Evolutionary conservation across 2,329 filamentous ascomycete genomes (phyloP).

Genomic region (Ophiocordyceps camponoti-floridani): DNA sequence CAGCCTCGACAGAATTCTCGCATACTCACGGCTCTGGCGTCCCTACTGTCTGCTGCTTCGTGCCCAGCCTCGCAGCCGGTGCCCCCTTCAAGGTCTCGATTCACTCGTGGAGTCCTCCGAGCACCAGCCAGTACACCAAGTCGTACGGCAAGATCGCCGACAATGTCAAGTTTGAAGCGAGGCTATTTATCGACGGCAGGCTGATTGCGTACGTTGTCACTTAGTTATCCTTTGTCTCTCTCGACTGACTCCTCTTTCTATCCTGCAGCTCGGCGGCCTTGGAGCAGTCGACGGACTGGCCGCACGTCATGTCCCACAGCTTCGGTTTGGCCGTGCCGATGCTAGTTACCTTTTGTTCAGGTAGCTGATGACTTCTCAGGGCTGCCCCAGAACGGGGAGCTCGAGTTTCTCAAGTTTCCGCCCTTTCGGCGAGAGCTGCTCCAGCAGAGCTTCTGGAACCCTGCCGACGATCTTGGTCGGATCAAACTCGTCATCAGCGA

Average conservation of each 20-base stretch:
- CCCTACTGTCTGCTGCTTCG: slow-evolving; percentile 54
- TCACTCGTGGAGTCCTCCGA: slow-evolving; percentile 50
- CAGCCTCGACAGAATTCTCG: slow-evolving; percentile 25
- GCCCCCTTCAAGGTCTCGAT: slow-evolving; percentile 54
- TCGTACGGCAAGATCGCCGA: slow-evolving; percentile 38
- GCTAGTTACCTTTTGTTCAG: not conserved
- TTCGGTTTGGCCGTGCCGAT: slow-evolving; percentile 15
- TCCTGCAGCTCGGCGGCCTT: slow-evolving; percentile 33
- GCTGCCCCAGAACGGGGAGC: slow-evolving; percentile 37
- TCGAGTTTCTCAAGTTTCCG: slow-evolving; percentile 52
- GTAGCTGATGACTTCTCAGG: slow-evolving; percentile 13
- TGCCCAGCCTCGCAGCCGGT: slow-evolving; percentile 42
- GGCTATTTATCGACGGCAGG: slow-evolving; percentile 50
- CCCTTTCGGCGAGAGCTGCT: slow-evolving; percentile 51
- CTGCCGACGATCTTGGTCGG: slow-evolving; percentile 51
- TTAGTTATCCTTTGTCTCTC: not conserved
- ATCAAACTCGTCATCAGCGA: slow-evolving; percentile 65
- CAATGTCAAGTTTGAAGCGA: slow-evolving; percentile 42
- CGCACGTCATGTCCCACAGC: slow-evolving; percentile 27
- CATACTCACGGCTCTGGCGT: slow-evolving; percentile 31
- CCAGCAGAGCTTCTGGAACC: slow-evolving; percentile 52
- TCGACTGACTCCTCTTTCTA: not conserved
- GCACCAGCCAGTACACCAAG: slow-evolving; percentile 36
- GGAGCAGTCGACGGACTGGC: slow-evolving; percentile 29
- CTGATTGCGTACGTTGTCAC: slow-evolving; percentile 32